Evolutionary conservation across 352 stramenopile species (phyloP), one percentile per base, ranked within the genome.

Genomic region (Pythium grandisporangium): DNA sequence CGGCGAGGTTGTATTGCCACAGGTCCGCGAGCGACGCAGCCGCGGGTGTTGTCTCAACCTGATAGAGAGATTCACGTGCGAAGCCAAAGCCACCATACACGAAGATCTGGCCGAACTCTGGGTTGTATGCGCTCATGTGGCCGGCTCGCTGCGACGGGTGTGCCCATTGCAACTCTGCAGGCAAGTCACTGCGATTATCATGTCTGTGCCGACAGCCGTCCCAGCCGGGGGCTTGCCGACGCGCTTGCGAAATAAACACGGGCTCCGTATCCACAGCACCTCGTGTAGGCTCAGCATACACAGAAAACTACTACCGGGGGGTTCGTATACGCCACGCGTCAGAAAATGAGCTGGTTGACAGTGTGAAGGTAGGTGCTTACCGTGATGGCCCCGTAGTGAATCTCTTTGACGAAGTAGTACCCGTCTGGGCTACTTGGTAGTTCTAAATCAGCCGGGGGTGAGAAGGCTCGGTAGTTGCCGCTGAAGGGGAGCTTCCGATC

Each of bases 191-290:
- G 17, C 74, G 61, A 4, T 53, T 63, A 43, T 97, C 90, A n/a
- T 49, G 44, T 5, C 82, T 66, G 46, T 98, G 77, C 13, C 88
- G 67, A 61, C 95, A 98, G 14, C 94, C 94, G 55, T 98, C 95
- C 94, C 94, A 98, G 0, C 93, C 93, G 7, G 86, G 85, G 2
- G 86, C 84, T 56, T 96, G 86, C 0, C 84, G 60, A 37, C 93
- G 51, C 8, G 93, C 90, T 61, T 98, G 87, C 6, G 57, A 38
- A 14, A 98, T 73, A n/a, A 96, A 71, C 21, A 97, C 70, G 2
- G 49, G 61, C n/a, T n/a, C n/a, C 16, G 58, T 45, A 8, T 72
- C 70, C 4, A 36, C 56, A 11, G 75, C 75, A 3, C 84, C 89
- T 45, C 88, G 55, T 5, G 86, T 98, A 7, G 93, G 93, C 36